Conservation (phyloP, 352 stramenopile species). For the Peronosclerospora sorghi region DNA sequence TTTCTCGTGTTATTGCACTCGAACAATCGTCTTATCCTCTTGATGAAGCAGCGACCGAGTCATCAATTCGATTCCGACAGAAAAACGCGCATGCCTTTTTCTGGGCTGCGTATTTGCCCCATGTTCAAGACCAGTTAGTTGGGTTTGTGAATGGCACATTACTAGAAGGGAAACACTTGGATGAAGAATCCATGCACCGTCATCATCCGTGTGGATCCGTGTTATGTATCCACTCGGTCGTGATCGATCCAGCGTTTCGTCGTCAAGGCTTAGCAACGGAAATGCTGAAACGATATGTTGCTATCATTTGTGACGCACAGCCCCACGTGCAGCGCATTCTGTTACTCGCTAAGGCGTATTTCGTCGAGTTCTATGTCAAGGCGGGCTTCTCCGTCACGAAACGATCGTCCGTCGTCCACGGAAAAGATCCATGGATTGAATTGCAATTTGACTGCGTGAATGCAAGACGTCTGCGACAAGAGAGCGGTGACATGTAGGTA, state of each 20-base stretch:
- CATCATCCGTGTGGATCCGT: constrained; percentile 64
- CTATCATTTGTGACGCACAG: constrained; percentile 21
- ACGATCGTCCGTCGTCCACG: constrained; percentile 68
- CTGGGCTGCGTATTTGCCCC: constrained; percentile 18
- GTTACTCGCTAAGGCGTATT: constrained; percentile 72
- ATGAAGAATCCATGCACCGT: constrained; percentile 56
- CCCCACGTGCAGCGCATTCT: constrained; percentile 57
- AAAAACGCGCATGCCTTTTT: constrained; percentile 75
- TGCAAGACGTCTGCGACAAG: constrained; percentile 14
- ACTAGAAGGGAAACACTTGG: constrained; percentile 35
- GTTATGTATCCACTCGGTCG: constrained; percentile 87
- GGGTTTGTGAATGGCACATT: constrained; percentile 87
- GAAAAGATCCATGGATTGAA: constrained; percentile 79
- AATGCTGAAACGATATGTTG: constrained; percentile 84
- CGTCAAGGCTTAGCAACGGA: constrained; percentile 51
- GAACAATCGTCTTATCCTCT: constrained; percentile 63
- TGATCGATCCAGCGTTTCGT: constrained; percentile 53
- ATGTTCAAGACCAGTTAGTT: constrained; percentile 34
- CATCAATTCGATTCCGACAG: constrained; percentile 73
- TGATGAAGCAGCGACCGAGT: constrained; percentile 81
- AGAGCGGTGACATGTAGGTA: background rate
- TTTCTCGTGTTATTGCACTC: constrained; percentile 32
- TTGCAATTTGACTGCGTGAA: constrained; percentile 37
- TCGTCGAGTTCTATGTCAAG: constrained; percentile 79
- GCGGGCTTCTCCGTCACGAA: constrained; percentile 68